A percentile compares a stretch with the other conserved stretches of the same genome.
These are phyloP conservation scores for Cladosporium sp. DNA, from an alignment of 2,329 filamentous ascomycete species.

Conservation along the genomic window DNA sequence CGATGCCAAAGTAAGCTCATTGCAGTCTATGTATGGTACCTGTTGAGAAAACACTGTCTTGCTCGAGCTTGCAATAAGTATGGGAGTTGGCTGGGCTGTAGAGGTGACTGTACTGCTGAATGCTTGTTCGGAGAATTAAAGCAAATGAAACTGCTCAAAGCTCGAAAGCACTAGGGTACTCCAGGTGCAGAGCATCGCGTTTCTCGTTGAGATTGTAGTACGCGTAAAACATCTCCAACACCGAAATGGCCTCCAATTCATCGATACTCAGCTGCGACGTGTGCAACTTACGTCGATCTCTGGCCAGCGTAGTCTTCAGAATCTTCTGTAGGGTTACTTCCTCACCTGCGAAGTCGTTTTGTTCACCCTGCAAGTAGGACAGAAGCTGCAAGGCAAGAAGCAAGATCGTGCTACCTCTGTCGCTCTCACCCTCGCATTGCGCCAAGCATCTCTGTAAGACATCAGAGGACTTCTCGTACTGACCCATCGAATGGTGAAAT, in stretches of 20 bases:
- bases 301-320: not conserved
- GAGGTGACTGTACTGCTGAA: not conserved
- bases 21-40: not conserved
- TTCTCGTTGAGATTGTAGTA: not conserved
- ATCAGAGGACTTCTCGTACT: not conserved
- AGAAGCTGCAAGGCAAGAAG: not conserved
- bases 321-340: not conserved
- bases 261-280: not conserved
- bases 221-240: not conserved
- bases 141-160: not conserved
- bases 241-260: not conserved
- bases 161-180: not conserved
- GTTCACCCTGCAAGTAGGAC: not conserved
- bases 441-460: not conserved
- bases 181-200: not conserved
- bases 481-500: not conserved
- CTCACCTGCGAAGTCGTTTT: not conserved
- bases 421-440: not conserved
- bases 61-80: not conserved
- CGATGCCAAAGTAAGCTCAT: not conserved
- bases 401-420: not conserved
- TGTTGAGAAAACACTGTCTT: not conserved
- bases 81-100: no score
- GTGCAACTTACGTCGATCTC: not conserved
- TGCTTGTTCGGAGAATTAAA: not conserved